These are phyloP conservation scores for Suillus discolor DNA, from an alignment of 768 basidiomycete species.

Conservation along the genomic window DNA sequence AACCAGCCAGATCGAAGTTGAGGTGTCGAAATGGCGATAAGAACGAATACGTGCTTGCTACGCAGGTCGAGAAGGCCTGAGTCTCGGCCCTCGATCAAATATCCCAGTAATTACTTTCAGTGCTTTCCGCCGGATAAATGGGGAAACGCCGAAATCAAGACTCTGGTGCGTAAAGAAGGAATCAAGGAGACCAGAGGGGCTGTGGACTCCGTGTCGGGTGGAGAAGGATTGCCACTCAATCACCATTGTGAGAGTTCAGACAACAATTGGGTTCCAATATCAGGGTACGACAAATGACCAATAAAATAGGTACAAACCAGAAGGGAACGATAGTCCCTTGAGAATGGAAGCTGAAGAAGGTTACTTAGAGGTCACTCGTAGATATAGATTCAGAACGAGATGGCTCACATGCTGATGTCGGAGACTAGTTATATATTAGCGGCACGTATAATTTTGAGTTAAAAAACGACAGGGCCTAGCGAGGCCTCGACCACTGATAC, in stretches of 20 bases:
- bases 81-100: background rate
- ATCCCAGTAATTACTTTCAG: background rate
- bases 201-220: background rate
- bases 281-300: background rate
- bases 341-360: slow-evolving; percentile 2
- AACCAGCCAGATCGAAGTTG: background rate
- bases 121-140: background rate
- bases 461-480: background rate
- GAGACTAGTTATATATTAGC: background rate
- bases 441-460: background rate
- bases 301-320: background rate
- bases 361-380: background rate
- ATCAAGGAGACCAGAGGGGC: background rate
- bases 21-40: background rate
- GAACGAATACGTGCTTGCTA: background rate
- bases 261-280: background rate
- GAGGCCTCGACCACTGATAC: background rate
- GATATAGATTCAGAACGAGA: background rate
- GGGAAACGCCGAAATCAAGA: background rate
- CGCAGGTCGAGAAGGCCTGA: background rate
- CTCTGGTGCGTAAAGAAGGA: background rate
- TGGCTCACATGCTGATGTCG: background rate
- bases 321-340: background rate
- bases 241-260: background rate
- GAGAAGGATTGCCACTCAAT: background rate